phyloP scores from a whole-genome alignment of 768 basidiomycete species.

The Tephrocybe sp. region DNA sequence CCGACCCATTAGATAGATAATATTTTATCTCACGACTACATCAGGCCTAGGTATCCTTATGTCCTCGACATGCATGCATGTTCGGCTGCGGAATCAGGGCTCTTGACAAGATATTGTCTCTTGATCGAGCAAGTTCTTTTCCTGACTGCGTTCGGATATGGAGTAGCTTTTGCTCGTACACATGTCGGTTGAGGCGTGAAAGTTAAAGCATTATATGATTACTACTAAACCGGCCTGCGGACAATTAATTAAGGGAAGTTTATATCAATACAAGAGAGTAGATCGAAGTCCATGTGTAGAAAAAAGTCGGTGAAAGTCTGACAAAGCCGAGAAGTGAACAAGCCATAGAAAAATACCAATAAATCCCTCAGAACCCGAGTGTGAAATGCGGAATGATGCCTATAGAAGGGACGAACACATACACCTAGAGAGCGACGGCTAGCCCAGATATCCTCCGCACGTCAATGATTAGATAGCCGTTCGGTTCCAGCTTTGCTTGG shows the following conservation, averaged over 20 bases:
- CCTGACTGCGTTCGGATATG: neutral
- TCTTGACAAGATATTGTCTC: neutral
- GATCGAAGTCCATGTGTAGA: conserved; percentile 1
- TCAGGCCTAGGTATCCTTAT: too few species aligned
- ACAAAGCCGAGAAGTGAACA: too few species aligned
- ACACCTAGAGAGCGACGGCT: neutral
- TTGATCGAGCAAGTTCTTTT: neutral
- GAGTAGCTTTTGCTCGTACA: neutral
- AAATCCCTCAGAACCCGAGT: too few species aligned
- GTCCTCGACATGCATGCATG: too few species aligned
- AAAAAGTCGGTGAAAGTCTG: neutral
- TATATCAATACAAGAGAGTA: neutral
- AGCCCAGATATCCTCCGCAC: conserved; percentile 30
- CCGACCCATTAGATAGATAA: too few species aligned
- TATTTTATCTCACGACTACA: too few species aligned
- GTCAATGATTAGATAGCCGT: conserved; percentile 48
- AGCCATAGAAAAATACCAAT: conserved; percentile 1
- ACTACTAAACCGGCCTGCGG: neutral
- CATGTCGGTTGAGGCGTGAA: neutral
- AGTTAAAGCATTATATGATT: neutral
- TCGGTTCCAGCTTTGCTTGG: conserved; percentile 47
- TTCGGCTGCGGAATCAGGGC: too few species aligned
- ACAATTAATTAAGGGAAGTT: conserved; percentile 4
- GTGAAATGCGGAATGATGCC: too few species aligned
- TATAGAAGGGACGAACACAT: neutral